phyloP scores from a whole-genome alignment of 2,329 filamentous ascomycete species.

The Hypoxylon sp. region DNA sequence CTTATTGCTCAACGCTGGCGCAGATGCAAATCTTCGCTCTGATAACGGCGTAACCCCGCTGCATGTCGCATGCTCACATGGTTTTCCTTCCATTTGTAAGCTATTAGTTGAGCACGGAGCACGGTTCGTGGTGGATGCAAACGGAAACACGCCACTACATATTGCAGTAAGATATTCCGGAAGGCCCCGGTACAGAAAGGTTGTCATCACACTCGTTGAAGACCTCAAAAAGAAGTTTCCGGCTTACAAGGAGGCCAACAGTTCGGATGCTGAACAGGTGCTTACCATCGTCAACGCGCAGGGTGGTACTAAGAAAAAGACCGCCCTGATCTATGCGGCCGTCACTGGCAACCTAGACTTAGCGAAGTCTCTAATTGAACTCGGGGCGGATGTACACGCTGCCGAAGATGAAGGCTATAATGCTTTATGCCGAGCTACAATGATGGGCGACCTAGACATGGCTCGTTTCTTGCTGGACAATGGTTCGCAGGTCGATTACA shows the following conservation, averaged over 20 bases:
- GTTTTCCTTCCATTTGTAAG: constrained; percentile 14
- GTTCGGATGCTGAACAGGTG: constrained; percentile 4
- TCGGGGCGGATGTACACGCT: constrained; percentile 11
- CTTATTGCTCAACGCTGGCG: constrained; percentile 9
- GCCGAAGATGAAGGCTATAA: constrained; percentile 11
- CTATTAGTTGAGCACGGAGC: constrained; percentile 16
- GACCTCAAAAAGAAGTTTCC: constrained; percentile 19
- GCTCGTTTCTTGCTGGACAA: constrained; percentile 11
- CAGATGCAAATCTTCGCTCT: constrained; percentile 1
- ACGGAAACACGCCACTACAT: constrained; percentile 7
- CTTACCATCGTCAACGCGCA: constrained; percentile 6
- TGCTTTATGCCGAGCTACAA: constrained; percentile 15
- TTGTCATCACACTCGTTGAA: constrained; percentile 7
- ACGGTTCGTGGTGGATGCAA: not conserved
- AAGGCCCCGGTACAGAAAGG: not conserved
- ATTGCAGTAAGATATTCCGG: constrained; percentile 12
- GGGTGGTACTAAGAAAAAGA: not conserved
- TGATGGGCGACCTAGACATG: constrained; percentile 10
- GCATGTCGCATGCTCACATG: constrained; percentile 7
- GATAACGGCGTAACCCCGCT: not conserved
- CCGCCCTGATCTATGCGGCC: constrained; percentile 18
- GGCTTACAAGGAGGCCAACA: constrained; percentile 8
- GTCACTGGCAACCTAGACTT: constrained; percentile 9
- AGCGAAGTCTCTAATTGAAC: constrained; percentile 10
- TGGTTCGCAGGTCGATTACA: constrained; percentile 2